Evolutionary conservation across 345 rosid genomes (phyloP).

Genomic region (Lepidium africanum): DNA sequence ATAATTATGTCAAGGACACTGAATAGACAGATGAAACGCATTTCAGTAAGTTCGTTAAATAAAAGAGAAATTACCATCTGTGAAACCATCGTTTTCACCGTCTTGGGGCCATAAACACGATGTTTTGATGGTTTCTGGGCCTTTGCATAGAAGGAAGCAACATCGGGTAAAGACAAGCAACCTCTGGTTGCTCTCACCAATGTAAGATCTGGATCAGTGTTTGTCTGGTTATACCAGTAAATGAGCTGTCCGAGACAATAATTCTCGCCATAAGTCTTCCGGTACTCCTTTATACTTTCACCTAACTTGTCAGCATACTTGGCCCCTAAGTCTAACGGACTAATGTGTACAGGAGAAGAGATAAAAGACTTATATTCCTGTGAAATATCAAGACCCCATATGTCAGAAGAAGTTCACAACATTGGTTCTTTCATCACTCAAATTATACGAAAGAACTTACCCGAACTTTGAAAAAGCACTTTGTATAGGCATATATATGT

Average conservation of each 20-base stretch:
- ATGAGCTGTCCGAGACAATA: conserved; percentile 96
- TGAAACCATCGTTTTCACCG: conserved; percentile 60
- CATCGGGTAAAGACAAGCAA: conserved; percentile 80
- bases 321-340: conserved; percentile 91
- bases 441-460: conserved; percentile 35
- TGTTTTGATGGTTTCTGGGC: conserved; percentile 73
- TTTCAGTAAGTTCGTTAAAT: no score
- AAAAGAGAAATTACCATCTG: conserved; percentile 66
- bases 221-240: conserved; percentile 91
- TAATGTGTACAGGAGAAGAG: conserved; percentile 82
- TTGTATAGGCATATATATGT: conserved; percentile 86
- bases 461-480: conserved; percentile 69
- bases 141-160: conserved; percentile 85
- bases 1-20: neutral
- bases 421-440: neutral
- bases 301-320: conserved; percentile 75
- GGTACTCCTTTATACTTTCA: conserved; percentile 55
- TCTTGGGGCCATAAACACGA: conserved; percentile 78
- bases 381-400: conserved; percentile 3
- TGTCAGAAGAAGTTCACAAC: conserved; percentile 7
- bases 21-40: neutral
- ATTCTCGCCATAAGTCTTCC: conserved; percentile 86
- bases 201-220: conserved; percentile 68
- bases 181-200: conserved; percentile 71
- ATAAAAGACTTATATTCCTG: conserved; percentile 79